A percentile compares a stretch with the other conserved stretches of the same genome.
Conservation (phyloP, 345 rosid genomes). For the Heritiera littoralis region DNA sequence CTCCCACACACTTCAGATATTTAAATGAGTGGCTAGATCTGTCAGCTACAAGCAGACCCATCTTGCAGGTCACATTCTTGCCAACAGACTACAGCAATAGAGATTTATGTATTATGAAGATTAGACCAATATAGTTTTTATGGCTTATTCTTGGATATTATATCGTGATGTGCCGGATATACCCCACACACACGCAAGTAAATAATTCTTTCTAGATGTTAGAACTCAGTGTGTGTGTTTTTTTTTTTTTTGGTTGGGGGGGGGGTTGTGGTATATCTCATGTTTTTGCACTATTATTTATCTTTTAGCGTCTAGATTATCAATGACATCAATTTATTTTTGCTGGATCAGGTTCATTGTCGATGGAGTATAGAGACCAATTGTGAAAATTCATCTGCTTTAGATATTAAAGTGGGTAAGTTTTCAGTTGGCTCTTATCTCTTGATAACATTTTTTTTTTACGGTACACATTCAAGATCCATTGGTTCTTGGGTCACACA, state of each 20-base stretch:
- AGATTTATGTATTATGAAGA: not conserved
- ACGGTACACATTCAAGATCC: not conserved
- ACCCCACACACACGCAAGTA: no score
- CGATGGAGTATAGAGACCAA: slow-evolving; percentile 70
- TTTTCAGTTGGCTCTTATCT: slow-evolving; percentile 12
- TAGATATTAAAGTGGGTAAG: slow-evolving; percentile 88
- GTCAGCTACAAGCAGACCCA: not conserved
- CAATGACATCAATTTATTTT: not conserved
- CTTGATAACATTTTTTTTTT: not conserved
- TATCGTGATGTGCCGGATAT: not conserved
- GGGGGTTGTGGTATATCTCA: not conserved
- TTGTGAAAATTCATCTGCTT: slow-evolving; percentile 55
- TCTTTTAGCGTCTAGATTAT: not conserved
- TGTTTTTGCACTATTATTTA: not conserved
- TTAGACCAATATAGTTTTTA: not conserved
- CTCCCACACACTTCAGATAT: not conserved
- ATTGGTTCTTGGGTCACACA: not conserved
- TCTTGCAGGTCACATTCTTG: not conserved
- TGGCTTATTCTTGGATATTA: not conserved
- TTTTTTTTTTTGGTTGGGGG: no score
- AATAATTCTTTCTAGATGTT: no score
- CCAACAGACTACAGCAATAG: not conserved
- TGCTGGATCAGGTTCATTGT: slow-evolving; percentile 73
- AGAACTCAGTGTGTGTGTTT: no score
- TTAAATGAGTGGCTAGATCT: slow-evolving; percentile 1